These are phyloP conservation scores for Gigaspora rosea DNA, from an alignment of 192 early-diverging fungal genomes.

Conservation along the genomic window DNA sequence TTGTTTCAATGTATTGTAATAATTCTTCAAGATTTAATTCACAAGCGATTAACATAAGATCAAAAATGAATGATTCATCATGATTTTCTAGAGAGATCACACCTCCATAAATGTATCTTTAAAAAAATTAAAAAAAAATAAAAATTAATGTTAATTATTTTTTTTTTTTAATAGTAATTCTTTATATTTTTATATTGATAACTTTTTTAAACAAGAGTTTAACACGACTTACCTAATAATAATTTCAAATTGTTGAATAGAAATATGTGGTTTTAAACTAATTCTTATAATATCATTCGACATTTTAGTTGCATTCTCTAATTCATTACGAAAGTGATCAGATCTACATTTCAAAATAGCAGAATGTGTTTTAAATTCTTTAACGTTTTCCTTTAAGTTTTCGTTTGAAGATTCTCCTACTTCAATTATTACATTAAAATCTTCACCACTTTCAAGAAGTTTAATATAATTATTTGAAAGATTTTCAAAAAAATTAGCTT, in stretches of 20 bases:
- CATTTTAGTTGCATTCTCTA: neutral
- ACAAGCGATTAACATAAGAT: neutral
- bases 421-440: neutral
- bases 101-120: neutral
- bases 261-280: no score
- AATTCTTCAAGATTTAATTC: neutral
- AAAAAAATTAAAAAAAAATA: slow-evolving; percentile 1
- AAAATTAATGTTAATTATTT: neutral
- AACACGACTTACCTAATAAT: no score
- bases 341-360: neutral
- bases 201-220: neutral
- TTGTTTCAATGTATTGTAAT: neutral
- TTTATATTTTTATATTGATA: neutral
- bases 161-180: neutral
- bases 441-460: neutral
- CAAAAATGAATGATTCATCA: neutral
- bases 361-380: neutral
- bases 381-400: neutral
- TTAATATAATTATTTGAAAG: neutral
- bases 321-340: neutral
- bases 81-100: neutral
- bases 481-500: neutral
- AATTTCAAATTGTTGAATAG: no score
- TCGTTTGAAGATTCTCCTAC: neutral
- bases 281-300: neutral